A percentile compares a stretch with the other conserved stretches of the same genome.
These are phyloP conservation scores for Claviceps spartinae DNA, from an alignment of 2,329 filamentous ascomycete species.

Conservation along the genomic window DNA sequence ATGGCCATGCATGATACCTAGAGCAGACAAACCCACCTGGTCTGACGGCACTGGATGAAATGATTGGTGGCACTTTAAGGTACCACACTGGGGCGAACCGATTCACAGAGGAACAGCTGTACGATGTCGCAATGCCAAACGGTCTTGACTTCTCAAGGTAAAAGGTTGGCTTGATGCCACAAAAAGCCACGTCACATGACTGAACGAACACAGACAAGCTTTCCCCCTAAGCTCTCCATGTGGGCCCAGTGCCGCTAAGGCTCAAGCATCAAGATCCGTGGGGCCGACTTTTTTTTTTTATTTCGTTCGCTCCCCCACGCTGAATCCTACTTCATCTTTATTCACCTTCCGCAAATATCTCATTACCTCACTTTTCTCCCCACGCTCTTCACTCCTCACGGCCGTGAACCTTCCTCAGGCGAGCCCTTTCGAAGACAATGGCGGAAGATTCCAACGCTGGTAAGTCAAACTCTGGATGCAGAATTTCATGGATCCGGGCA, in stretches of 20 bases:
- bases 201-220: neutral
- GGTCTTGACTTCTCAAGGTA: no score
- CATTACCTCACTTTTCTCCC: neutral
- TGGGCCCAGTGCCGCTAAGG: neutral
- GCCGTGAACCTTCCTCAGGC: conserved; percentile 42
- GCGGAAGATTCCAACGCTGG: conserved; percentile 14
- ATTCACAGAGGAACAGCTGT: no score
- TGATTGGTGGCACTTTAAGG: no score
- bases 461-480: conserved; percentile 4
- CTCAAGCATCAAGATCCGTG: neutral
- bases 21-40: no score
- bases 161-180: neutral
- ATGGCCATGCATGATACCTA: no score
- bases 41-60: no score
- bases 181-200: neutral
- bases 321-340: neutral
- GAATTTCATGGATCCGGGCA: no score
- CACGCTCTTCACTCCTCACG: conserved; percentile 14
- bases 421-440: conserved; percentile 16
- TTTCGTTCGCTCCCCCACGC: neutral
- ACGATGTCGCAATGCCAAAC: no score
- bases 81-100: no score
- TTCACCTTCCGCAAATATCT: conserved; percentile 2
- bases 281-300: conserved; percentile 6
- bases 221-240: neutral